phyloP scores from a whole-genome alignment of 108 stramenopile species.

The Pseudonitzschia multiseries region DNA sequence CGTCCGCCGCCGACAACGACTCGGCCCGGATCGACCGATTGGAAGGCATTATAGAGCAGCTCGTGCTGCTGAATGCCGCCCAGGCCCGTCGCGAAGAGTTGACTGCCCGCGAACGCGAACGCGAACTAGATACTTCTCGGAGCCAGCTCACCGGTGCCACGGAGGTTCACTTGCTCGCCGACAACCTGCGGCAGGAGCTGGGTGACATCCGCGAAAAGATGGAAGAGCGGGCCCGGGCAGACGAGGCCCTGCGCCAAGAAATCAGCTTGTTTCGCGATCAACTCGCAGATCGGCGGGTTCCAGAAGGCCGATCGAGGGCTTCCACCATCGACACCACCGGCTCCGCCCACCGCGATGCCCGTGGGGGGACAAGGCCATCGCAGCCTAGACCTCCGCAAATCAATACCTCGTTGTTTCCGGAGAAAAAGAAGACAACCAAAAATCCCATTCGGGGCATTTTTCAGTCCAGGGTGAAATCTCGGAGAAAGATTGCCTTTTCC shows the following conservation, averaged over 20 bases:
- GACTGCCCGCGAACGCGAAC: neutral
- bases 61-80: conserved; percentile 37
- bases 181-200: conserved; percentile 22
- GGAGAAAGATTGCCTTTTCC: no score
- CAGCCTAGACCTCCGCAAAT: neutral
- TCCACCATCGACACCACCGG: neutral
- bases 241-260: conserved; percentile 40
- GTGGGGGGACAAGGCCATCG: no score
- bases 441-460: conserved; percentile 4
- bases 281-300: conserved; percentile 8
- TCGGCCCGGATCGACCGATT: conserved; percentile 35
- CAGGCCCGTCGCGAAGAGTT: conserved; percentile 7
- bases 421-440: neutral
- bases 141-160: no score
- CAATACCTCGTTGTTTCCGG: neutral
- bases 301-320: neutral
- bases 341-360: no score
- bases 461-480: no score
- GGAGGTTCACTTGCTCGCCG: conserved; percentile 18
- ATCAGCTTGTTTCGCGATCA: conserved; percentile 32
- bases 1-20: neutral
- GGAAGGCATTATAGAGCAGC: conserved; percentile 48
- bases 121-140: no score
- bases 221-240: conserved; percentile 26
- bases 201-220: conserved; percentile 25